Evolutionary conservation across 345 rosid species (phyloP).

Genomic region (Punica granatum): DNA sequence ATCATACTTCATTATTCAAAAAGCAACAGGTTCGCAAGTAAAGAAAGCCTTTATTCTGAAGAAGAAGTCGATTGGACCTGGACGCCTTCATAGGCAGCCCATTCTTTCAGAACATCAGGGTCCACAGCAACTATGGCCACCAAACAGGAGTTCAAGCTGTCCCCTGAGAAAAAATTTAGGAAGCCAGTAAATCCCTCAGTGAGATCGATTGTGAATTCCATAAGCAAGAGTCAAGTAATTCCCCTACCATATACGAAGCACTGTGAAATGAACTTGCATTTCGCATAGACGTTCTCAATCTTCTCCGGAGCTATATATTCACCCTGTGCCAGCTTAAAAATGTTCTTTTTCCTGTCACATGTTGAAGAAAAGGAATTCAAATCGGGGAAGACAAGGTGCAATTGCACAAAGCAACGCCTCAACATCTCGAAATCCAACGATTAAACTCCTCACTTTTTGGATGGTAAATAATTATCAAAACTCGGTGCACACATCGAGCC

Average conservation of each 20-base stretch:
- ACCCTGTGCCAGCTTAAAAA: slow-evolving; percentile 47
- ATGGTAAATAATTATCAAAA: too few species aligned
- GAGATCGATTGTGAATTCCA: background rate
- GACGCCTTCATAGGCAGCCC: slow-evolving; percentile 72
- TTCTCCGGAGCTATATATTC: slow-evolving; percentile 45
- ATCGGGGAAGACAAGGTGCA: background rate
- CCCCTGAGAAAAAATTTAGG: slow-evolving; percentile 34
- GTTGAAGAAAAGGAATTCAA: background rate
- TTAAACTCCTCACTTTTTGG: background rate
- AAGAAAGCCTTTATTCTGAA: background rate
- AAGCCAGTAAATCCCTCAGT: slow-evolving; percentile 17
- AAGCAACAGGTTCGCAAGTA: background rate
- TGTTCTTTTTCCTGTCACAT: slow-evolving; percentile 28
- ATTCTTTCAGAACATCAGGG: slow-evolving; percentile 60
- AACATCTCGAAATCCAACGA: background rate
- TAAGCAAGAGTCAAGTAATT: slow-evolving; percentile 3
- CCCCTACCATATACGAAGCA: slow-evolving; percentile 33
- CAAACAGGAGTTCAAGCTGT: slow-evolving; percentile 74
- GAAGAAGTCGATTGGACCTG: slow-evolving; percentile 29
- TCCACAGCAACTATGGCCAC: slow-evolving; percentile 76
- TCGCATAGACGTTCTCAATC: slow-evolving; percentile 33
- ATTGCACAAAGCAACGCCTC: too few species aligned
- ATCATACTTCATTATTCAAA: background rate
- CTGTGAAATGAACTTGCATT: slow-evolving; percentile 34
- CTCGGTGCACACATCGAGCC: too few species aligned